phyloP scores from a whole-genome alignment of 2,329 filamentous ascomycete species.

The Akanthomyces muscarius region DNA sequence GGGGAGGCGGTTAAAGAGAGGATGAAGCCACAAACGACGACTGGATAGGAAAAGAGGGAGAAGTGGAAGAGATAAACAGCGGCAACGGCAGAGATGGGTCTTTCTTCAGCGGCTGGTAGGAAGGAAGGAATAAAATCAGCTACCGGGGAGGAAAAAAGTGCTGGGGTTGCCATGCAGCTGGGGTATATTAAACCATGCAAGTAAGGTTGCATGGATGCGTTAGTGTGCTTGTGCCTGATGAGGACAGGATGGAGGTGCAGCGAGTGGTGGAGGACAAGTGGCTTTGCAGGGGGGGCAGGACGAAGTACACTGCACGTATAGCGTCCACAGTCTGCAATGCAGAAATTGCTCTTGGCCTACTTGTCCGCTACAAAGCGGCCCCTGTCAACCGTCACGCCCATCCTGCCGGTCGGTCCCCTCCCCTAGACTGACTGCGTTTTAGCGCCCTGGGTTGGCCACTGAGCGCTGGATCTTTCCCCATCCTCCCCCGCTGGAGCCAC shows the following conservation, averaged over 20 bases:
- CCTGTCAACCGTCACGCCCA: not conserved
- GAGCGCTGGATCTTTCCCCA: not conserved
- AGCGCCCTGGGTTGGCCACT: not conserved
- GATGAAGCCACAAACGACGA: constrained; percentile 14
- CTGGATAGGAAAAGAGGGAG: constrained; percentile 14
- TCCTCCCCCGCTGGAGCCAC: not conserved
- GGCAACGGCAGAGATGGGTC: not conserved
- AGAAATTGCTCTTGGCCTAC: not conserved
- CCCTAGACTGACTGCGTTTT: not conserved
- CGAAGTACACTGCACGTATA: not conserved
- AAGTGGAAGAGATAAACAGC: not conserved
- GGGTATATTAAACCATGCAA: constrained; percentile 17
- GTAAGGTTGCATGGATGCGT: not conserved
- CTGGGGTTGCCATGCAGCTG: constrained; percentile 20
- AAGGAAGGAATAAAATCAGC: not conserved
- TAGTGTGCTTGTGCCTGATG: constrained; percentile 1
- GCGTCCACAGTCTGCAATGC: too few species aligned
- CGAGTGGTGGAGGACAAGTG: not conserved
- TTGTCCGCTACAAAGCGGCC: not conserved
- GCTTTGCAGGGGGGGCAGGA: not conserved
- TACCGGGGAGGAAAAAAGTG: not conserved
- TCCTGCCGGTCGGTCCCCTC: not conserved
- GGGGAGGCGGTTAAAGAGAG: constrained; percentile 23
- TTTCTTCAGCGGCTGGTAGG: constrained; percentile 6
- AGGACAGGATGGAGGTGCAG: not conserved